phyloP scores from a whole-genome alignment of 2,329 filamentous ascomycete genomes.

The Aspergillus brasiliensis region DNA sequence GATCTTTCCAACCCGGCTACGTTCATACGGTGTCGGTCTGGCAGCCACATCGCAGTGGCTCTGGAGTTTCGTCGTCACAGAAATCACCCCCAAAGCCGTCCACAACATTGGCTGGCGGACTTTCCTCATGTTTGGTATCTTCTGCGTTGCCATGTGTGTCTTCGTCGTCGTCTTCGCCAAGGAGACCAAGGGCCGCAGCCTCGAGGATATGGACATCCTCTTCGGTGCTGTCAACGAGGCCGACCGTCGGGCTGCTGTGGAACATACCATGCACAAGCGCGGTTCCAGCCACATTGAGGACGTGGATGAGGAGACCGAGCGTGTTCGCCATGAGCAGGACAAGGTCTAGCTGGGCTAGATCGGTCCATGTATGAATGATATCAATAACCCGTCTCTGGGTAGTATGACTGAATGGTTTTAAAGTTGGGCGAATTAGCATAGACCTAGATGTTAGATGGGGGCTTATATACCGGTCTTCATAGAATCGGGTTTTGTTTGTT shows the following conservation, averaged over 20 bases:
- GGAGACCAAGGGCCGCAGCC: conserved; percentile 41
- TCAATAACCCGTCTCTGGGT: not conserved
- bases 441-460: conserved; percentile 1
- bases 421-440: not conserved
- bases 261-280: conserved; percentile 29
- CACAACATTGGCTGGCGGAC: conserved; percentile 43
- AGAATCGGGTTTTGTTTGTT: not conserved
- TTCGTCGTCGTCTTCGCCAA: conserved; percentile 42
- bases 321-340: conserved; percentile 5
- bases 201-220: conserved; percentile 44
- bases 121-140: conserved; percentile 47
- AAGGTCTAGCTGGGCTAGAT: conserved; percentile 9
- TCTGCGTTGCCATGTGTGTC: conserved; percentile 39
- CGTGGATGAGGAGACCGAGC: conserved; percentile 12
- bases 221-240: conserved; percentile 31
- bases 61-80: conserved; percentile 47
- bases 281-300: conserved; percentile 26
- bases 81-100: conserved; percentile 44
- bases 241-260: conserved; percentile 27
- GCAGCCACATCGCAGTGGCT: conserved; percentile 44
- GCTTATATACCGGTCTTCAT: not conserved
- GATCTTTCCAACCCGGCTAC: conserved; percentile 45
- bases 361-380: not conserved
- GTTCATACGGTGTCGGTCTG: conserved; percentile 44
- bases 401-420: not conserved